Conservation (phyloP, 2,329 filamentous ascomycete genomes). For the Sporothrix humicola region DNA sequence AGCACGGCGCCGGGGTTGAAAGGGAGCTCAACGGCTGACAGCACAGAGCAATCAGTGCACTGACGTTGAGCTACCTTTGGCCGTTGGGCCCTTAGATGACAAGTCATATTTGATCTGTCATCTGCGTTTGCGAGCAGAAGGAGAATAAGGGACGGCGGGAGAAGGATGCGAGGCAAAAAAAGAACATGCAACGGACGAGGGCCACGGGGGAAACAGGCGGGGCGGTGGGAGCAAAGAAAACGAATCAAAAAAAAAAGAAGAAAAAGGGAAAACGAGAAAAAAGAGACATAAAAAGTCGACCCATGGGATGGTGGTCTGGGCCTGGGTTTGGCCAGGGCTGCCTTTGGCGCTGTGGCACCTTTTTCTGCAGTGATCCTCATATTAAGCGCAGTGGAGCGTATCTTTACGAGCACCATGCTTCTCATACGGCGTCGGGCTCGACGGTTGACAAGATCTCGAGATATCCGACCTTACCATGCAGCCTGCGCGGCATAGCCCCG, state of each 20-base stretch:
- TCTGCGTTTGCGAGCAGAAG: slow-evolving; percentile 11
- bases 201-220: background rate
- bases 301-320: slow-evolving; percentile 19
- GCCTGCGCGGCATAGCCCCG: background rate
- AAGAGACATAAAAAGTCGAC: background rate
- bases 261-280: background rate
- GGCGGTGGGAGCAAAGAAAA: background rate
- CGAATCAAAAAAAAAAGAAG: background rate
- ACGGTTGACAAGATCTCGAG: background rate
- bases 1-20: no score
- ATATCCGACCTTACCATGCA: background rate
- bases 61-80: background rate
- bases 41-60: background rate
- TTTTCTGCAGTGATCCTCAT: slow-evolving; percentile 15
- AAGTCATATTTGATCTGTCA: slow-evolving; percentile 35
- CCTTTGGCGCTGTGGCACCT: slow-evolving; percentile 9
- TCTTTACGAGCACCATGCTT: background rate
- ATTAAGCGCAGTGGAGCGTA: slow-evolving; percentile 10
- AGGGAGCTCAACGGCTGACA: background rate
- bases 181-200: background rate
- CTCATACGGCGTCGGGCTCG: background rate
- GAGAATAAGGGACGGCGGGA: background rate
- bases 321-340: background rate
- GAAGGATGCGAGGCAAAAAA: slow-evolving; percentile 11
- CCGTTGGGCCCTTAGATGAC: slow-evolving; percentile 23